Base-by-base conservation (phyloP, 441 rosid genomes). In the Iberis amara region DNA sequence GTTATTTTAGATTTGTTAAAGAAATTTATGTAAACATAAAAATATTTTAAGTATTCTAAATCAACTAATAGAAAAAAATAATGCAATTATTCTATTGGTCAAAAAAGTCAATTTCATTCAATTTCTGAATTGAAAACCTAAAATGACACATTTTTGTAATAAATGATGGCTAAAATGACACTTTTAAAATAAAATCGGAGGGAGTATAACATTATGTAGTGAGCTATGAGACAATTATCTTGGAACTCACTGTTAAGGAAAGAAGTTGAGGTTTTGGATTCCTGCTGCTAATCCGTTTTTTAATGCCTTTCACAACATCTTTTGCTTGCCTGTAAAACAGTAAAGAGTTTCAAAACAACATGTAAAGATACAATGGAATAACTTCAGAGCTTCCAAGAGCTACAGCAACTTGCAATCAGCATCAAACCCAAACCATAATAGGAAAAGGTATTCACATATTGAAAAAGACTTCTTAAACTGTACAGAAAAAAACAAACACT, bases 251-350 rank as follows among this genome's bases (percentile, higher is more conserved):
- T 7, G 95, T 94, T 56, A 94, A 56, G 49, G 95, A 84, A 55
- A 89, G 95, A 61, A 94, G 94, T 66, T 94, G 99, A 75, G 86
- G 86, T 77, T 85, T 89, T 2, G 90, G 52, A 72, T 83, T 94
- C 82, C 74, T 89, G 65, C 96, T 94, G 55, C 84, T 85, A 42
- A 94, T 72, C 40, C 89, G 82, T 76, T 79, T 94, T 62, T 89
- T 89, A 47, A 89, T 68, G 39, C 97, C 97, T 79, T 83, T 94
- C 56, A 89, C 86, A 57, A 94, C 90, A 76, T 89, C 99, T 70
- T 85, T 94, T 37, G 90, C 95, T 83, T 86, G 97, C 76, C 99
- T 92, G 77, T 59, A 52, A 64, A 62, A 54, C 18, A 64, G 65
- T 3, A 51, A 59, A 12, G 37, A 43, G 37, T 55, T 39, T 49